Evolutionary conservation across 495 filamentous ascomycete genomes (phyloP), one percentile per base, ranked within the genome.

Genomic region (Daldinia caldariorum): DNA sequence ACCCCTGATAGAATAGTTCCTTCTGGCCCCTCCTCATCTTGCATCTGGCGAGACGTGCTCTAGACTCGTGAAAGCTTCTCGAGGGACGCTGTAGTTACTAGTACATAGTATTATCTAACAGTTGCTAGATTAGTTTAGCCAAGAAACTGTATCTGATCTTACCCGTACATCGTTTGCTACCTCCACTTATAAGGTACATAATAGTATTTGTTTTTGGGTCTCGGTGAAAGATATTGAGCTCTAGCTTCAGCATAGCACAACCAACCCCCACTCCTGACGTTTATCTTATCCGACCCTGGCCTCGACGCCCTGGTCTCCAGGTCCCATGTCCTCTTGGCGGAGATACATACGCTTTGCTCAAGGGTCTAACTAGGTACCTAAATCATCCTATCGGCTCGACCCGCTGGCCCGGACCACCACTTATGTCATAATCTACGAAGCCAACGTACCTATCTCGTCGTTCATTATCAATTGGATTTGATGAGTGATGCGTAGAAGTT

Each of bases 181-280:
- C 26, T 26, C 26, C 26, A 26, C 26, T 26, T 26, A 26, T 26
- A 3, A 1, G 3, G 26, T 26, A 26, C 3, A 1, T n/a, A n/a
- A n/a, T n/a, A n/a, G n/a, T 12, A 47, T 26, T 26, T 26, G 18
- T 12, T 47, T 22, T 47, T 22, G 22, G 9, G 43, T 10, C 20
- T 47, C 43, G 43, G 43, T 47, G 18, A 47, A 22, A 47, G 43
- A 47, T 47, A 47, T 1, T 13, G 43, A 47, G 43, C 43, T 47
- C 20, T 12, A 45, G 14, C 3, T 18, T 35, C 9, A 35, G 34
- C 37, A 13, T 47, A 47, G 16, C 3, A 47, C 20, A 10, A 20
- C 12, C 43, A 47, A 47, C 43, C 43, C 43, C 43, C 43, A 47
- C 43, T 47, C 18, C 18, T 47, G 18, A 47, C 2, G 18, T 47